These are phyloP conservation scores for Metrosideros polymorpha DNA, from an alignment of 441 rosid genomes.

Conservation along the genomic window DNA sequence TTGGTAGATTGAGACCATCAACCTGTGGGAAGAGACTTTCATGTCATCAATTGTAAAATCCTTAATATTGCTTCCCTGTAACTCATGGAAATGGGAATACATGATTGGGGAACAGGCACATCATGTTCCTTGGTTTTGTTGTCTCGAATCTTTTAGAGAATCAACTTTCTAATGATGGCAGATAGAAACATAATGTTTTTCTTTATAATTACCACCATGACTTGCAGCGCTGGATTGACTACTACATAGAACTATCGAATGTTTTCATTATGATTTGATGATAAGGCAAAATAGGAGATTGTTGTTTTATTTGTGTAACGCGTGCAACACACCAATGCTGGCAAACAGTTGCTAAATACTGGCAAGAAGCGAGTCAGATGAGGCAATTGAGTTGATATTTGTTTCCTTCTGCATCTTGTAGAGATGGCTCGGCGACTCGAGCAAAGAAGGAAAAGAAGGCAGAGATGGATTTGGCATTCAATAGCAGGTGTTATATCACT, in stretches of 20 bases:
- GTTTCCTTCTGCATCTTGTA: background rate
- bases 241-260: background rate
- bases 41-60: background rate
- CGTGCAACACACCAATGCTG: background rate
- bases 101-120: background rate
- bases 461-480: constrained; percentile 7
- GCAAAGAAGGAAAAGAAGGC: background rate
- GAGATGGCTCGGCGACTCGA: background rate
- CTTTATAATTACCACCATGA: background rate
- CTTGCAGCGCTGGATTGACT: background rate
- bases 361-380: background rate
- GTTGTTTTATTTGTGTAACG: background rate
- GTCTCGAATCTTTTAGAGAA: background rate
- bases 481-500: background rate
- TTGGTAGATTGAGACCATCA: background rate
- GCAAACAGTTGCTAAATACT: background rate
- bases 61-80: background rate
- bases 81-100: background rate
- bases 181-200: background rate
- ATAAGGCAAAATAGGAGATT: background rate
- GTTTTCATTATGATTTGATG: background rate
- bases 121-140: background rate
- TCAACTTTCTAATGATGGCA: background rate
- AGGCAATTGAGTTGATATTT: background rate
- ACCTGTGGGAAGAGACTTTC: background rate